Conservation (phyloP, 768 basidiomycete genomes). For the Candolleomyces eurysporus region DNA sequence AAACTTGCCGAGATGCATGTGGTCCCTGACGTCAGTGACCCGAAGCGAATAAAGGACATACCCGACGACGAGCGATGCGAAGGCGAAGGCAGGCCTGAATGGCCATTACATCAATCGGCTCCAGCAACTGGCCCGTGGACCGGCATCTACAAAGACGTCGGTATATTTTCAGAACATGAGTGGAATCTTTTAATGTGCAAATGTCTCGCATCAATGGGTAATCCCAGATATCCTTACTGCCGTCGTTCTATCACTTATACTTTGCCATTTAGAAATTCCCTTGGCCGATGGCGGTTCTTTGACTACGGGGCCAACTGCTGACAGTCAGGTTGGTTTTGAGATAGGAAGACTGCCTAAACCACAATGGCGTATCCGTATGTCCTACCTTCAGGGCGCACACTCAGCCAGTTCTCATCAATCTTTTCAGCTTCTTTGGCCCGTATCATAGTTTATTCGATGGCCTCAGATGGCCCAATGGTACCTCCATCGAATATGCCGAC, state of each 20-base stretch:
- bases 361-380: conserved; percentile 70
- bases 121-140: conserved; percentile 47
- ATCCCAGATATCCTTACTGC: conserved; percentile 4
- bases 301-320: conserved; percentile 74
- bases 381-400: conserved; percentile 12
- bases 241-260: conserved; percentile 6
- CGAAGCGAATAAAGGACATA: conserved; percentile 59
- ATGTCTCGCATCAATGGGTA: conserved; percentile 81
- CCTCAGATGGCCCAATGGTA: conserved; percentile 55
- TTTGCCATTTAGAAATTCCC: conserved; percentile 53
- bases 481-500: conserved; percentile 66
- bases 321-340: conserved; percentile 71
- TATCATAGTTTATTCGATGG: conserved; percentile 89
- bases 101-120: conserved; percentile 42
- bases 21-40: conserved; percentile 74
- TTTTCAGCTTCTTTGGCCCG: conserved; percentile 70
- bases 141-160: conserved; percentile 83
- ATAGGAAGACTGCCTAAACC: conserved; percentile 70
- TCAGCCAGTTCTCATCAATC: conserved; percentile 8
- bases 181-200: conserved; percentile 89
- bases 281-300: conserved; percentile 72
- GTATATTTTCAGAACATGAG: conserved; percentile 82
- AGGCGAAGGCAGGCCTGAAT: conserved; percentile 58
- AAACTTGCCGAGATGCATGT: conserved; percentile 78
- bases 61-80: conserved; percentile 69